A percentile compares a stretch with the other conserved stretches of the same genome.
Conservation (phyloP, 345 rosid genomes). For the Ceriops tagal region DNA sequence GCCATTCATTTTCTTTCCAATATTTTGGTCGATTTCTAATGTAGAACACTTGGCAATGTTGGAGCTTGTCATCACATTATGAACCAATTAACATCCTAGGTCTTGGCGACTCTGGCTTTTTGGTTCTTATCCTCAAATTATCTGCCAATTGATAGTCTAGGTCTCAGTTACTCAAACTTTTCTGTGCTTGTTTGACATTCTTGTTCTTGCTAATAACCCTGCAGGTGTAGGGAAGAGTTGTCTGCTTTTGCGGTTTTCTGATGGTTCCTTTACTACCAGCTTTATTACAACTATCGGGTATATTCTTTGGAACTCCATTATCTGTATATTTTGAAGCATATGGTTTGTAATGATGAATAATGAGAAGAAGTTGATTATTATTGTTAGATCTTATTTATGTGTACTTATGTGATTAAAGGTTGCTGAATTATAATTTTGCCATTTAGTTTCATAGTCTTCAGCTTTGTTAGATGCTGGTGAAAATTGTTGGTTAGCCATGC, state of each 20-base stretch:
- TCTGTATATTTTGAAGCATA: neutral
- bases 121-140: too few relatives aligned
- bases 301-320: slow-evolving; percentile 11
- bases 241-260: slow-evolving; percentile 79
- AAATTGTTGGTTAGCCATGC: too few relatives aligned
- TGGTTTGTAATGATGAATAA: neutral
- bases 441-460: neutral
- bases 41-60: neutral
- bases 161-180: neutral
- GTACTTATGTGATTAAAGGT: neutral
- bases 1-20: neutral
- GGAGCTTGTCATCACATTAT: neutral
- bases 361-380: neutral
- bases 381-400: neutral
- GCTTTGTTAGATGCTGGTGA: too few relatives aligned
- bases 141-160: neutral
- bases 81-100: neutral
- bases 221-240: slow-evolving; percentile 95
- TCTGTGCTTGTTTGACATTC: neutral
- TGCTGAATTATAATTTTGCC: neutral
- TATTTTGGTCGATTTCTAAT: too few relatives aligned
- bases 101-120: too few relatives aligned
- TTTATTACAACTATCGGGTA: slow-evolving; percentile 88
- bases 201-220: slow-evolving; percentile 10
- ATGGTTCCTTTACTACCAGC: slow-evolving; percentile 86